Evolutionary conservation across 2,329 filamentous ascomycete species (phyloP).

Genomic region (Drechslerella dactyloides): DNA sequence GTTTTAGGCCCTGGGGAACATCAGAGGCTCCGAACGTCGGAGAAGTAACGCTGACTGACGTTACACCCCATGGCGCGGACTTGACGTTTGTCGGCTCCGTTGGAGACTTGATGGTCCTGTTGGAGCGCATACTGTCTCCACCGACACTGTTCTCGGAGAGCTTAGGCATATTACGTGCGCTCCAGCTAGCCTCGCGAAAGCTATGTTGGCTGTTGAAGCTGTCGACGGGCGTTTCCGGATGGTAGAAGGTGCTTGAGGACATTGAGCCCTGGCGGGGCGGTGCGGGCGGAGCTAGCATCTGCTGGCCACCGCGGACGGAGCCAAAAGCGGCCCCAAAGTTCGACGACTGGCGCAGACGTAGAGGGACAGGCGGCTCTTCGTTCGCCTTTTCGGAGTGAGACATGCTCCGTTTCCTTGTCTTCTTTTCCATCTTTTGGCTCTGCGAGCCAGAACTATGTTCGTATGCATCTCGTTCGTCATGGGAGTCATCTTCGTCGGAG

Average conservation of each 20-base stretch:
- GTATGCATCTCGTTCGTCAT: conserved; percentile 16
- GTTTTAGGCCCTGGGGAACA: conserved; percentile 13
- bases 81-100: conserved; percentile 40
- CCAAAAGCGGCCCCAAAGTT: conserved; percentile 44
- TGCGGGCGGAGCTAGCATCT: conserved; percentile 25
- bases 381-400: conserved; percentile 23
- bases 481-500: conserved; percentile 26
- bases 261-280: conserved; percentile 35
- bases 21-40: conserved; percentile 35
- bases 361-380: conserved; percentile 28
- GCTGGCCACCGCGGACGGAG: conserved; percentile 19
- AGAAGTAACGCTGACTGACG: conserved; percentile 34
- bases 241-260: conserved; percentile 34
- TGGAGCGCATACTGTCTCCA: conserved; percentile 26
- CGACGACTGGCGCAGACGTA: conserved; percentile 35
- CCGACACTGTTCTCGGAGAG: conserved; percentile 31
- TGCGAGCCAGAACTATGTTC: conserved; percentile 6
- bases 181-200: conserved; percentile 41
- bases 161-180: conserved; percentile 21
- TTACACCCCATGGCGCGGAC: conserved; percentile 42
- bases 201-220: conserved; percentile 43
- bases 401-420: conserved; percentile 27
- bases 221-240: conserved; percentile 48
- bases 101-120: conserved; percentile 19
- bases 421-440: conserved; percentile 14